Percentiles rank a stretch among this genome's conserved stretches.
phyloP scores from a whole-genome alignment of 2,329 filamentous ascomycete genomes.

The Drechslerella coelobrocha region DNA sequence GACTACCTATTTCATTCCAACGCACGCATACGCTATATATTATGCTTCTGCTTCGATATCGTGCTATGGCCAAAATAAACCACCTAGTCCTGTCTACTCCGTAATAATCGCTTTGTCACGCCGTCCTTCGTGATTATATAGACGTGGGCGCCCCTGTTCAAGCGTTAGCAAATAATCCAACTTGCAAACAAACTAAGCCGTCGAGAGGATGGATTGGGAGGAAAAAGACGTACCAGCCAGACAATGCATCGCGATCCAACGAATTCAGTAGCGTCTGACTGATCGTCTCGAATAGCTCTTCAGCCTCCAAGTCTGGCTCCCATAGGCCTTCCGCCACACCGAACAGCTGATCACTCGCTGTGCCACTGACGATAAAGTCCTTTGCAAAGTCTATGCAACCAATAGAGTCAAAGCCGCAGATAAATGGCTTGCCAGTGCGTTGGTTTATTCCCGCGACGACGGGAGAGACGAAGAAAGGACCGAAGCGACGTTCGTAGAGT shows the following conservation, averaged over 20 bases:
- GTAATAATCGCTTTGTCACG: slow-evolving; percentile 97
- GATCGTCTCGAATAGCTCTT: slow-evolving; percentile 97
- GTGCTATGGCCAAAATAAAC: background rate
- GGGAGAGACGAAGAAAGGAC: slow-evolving; percentile 93
- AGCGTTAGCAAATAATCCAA: slow-evolving; percentile 1
- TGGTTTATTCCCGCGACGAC: slow-evolving; percentile 94
- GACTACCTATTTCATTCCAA: background rate
- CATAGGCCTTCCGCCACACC: slow-evolving; percentile 97
- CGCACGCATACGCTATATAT: background rate
- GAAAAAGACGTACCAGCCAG: slow-evolving; percentile 70
- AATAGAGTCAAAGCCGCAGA: slow-evolving; percentile 98
- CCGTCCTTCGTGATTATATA: slow-evolving; percentile 99
- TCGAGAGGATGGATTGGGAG: background rate
- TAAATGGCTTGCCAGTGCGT: slow-evolving; percentile 93
- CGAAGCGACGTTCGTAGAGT: slow-evolving; percentile 94
- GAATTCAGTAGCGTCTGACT: slow-evolving; percentile 95
- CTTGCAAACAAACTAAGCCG: background rate
- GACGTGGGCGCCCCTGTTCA: slow-evolving; percentile 78
- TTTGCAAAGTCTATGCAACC: slow-evolving; percentile 99
- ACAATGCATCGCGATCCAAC: slow-evolving; percentile 93
- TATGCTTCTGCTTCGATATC: background rate
- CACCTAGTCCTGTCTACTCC: slow-evolving; percentile 88
- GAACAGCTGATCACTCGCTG: slow-evolving; percentile 95
- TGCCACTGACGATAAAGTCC: slow-evolving; percentile 98
- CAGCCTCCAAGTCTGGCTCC: slow-evolving; percentile 79